Evolutionary conservation across 306 rosid species (phyloP).

Genomic region (Astragalus membranaceus): DNA sequence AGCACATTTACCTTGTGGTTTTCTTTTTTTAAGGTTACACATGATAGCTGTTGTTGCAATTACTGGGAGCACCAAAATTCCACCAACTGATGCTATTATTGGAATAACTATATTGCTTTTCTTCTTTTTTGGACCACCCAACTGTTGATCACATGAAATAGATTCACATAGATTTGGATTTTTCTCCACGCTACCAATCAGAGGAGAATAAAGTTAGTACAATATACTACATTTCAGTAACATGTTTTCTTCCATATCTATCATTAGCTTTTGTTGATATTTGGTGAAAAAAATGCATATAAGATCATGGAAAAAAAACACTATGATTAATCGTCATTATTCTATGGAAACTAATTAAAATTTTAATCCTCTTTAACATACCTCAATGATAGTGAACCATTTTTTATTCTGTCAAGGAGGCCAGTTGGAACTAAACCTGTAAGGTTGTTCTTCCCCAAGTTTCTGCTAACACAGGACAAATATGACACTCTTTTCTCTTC

Average conservation of each 20-base stretch:
- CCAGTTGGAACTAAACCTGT: slow-evolving; percentile 29
- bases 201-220: background rate
- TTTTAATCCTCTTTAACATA: background rate
- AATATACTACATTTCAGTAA: background rate
- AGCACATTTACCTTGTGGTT: slow-evolving; percentile 7
- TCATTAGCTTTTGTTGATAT: background rate
- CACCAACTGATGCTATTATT: slow-evolving; percentile 37
- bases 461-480: slow-evolving; percentile 29
- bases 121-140: background rate
- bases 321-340: background rate
- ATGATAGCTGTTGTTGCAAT: slow-evolving; percentile 15
- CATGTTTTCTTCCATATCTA: background rate
- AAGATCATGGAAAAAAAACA: no score
- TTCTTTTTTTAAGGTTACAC: slow-evolving; percentile 7
- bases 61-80: slow-evolving; percentile 23
- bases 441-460: slow-evolving; percentile 36
- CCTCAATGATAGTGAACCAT: slow-evolving; percentile 40
- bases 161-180: slow-evolving; percentile 34
- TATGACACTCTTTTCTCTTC: background rate
- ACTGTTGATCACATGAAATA: slow-evolving; percentile 16
- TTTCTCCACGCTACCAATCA: slow-evolving; percentile 21
- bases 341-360: background rate
- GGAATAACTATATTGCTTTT: slow-evolving; percentile 24
- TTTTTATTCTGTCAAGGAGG: slow-evolving; percentile 28
- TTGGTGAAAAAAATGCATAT: background rate